Base-by-base conservation (phyloP, 768 basidiomycete genomes). In the Clitopilus hobsonii region DNA sequence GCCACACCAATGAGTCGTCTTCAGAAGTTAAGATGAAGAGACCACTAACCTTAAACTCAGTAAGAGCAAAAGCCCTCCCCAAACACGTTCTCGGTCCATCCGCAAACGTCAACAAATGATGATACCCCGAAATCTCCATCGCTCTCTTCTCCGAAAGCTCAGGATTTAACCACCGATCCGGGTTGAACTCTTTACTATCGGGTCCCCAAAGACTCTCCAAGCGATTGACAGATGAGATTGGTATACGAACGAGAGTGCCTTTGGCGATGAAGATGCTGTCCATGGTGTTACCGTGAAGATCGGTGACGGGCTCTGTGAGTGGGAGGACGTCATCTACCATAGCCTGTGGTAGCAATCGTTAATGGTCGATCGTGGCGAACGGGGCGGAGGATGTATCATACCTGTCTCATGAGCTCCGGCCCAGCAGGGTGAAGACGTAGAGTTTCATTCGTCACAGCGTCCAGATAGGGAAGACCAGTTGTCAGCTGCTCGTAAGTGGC, bases 131-230 rank as follows among this genome's bases (percentile, higher is more conserved):
- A 25, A 73, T 57, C 24, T 65, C 65, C 51, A 60, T 61, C 50
- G 63, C 70, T 54, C 52, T 57, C 25, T 58, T 56, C 28, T 67
- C 53, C n/a, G 49, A 38, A 13, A 30, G 53, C 18, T 64, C 65
- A 18, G 55, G 57, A 26, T 30, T 30, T 5, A 72, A 58, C 72
- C 74, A 76, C 7, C 74, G 65, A 48, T 68, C 70, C 1, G 75
- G 75, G 20, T 65, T 63, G 61, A 75, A 77, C 54, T 69, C 61
- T 24, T 48, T 60, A 13, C 71, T 71, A 29, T 76, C 74, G 0
- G 62, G 49, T 3, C 78, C 78, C 70, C 74, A 78, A 53, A 77
- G 54, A n/a, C 54, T 58, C n/a, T 60, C 55, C 29, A 68, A 65
- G 5, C 67, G 59, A 58, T 78, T 75, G 36, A 77, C 63, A 25